Percentiles rank a stretch among this genome's conserved stretches.
Conservation (phyloP, 805 yeast species). For the Cyberlindnera mycetangii region DNA sequence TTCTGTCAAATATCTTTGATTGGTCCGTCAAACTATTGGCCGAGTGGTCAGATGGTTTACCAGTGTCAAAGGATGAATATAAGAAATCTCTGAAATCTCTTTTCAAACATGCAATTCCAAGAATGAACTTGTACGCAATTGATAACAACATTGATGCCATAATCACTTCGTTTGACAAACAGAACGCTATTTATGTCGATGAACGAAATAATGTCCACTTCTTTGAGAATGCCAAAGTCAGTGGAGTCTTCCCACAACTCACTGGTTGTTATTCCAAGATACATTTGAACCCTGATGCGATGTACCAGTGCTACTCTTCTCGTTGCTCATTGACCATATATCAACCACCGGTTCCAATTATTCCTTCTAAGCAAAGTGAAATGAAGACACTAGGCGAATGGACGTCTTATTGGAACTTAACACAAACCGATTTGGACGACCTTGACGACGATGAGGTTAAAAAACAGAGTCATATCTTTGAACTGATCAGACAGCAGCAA, state of each 20-base stretch:
- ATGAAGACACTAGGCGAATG: constrained; percentile 44
- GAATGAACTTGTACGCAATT: constrained; percentile 46
- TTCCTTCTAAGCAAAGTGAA: constrained; percentile 17
- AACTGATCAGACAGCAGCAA: constrained; percentile 68
- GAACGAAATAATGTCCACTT: constrained; percentile 28
- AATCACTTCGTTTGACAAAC: constrained; percentile 38
- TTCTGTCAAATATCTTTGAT: constrained; percentile 44
- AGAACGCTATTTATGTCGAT: constrained; percentile 42
- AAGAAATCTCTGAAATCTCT: constrained; percentile 50
- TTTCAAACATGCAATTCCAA: constrained; percentile 48
- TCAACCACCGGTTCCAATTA: constrained; percentile 23
- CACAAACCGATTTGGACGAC: constrained; percentile 50
- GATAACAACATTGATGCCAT: constrained; percentile 51
- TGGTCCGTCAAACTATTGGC: constrained; percentile 51
- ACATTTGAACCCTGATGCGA: constrained; percentile 19
- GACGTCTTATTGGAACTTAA: constrained; percentile 64
- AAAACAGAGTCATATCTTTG: constrained; percentile 74
- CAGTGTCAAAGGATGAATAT: constrained; percentile 49
- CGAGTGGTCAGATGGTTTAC: constrained; percentile 51
- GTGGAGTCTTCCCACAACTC: constrained; percentile 44
- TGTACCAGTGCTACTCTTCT: constrained; percentile 32
- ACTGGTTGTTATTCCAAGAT: constrained; percentile 44
- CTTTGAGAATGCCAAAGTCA: constrained; percentile 30
- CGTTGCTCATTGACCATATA: constrained; percentile 33
- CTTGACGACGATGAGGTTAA: constrained; percentile 52